Evolutionary conservation across 768 basidiomycete species (phyloP).

Genomic region (Mycena chlorophos): DNA sequence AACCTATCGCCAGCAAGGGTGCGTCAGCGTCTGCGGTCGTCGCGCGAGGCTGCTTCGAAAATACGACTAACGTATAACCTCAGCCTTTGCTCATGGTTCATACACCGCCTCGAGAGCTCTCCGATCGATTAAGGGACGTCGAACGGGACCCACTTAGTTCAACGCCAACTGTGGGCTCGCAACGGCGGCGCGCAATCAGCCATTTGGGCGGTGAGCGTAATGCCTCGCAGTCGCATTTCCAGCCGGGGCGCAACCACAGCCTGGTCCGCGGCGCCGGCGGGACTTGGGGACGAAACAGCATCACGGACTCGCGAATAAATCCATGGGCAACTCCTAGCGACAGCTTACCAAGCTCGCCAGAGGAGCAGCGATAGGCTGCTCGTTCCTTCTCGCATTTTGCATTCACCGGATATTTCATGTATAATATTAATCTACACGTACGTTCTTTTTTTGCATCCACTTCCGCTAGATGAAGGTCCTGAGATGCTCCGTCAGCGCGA

Average conservation of each 20-base stretch:
- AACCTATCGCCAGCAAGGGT: constrained; percentile 78
- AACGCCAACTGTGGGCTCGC: constrained; percentile 11
- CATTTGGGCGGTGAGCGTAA: constrained; percentile 44
- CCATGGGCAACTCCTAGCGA: constrained; percentile 4
- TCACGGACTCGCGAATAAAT: constrained; percentile 7
- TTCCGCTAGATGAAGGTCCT: constrained; percentile 41
- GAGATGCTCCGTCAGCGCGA: constrained; percentile 50
- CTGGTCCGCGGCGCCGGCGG: constrained; percentile 8
- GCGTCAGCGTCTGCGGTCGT: constrained; percentile 20
- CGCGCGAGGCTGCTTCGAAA: neutral
- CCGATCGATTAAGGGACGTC: constrained; percentile 31
- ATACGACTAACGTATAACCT: constrained; percentile 5
- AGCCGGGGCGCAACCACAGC: constrained; percentile 6
- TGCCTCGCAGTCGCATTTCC: constrained; percentile 25
- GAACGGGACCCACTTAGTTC: constrained; percentile 31
- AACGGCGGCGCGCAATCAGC: constrained; percentile 42
- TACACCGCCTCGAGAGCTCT: constrained; percentile 57
- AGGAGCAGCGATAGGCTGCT: constrained; percentile 8
- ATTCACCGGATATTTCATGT: constrained; percentile 8
- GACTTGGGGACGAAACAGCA: constrained; percentile 11
- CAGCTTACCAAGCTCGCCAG: constrained; percentile 10
- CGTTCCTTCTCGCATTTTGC: neutral
- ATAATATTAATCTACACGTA: constrained; percentile 16
- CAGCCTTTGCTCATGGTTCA: constrained; percentile 67
- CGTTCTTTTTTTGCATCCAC: too few species aligned